phyloP scores from a whole-genome alignment of 1,139 yeast genomes.

The Kluyveromyces sp. region DNA sequence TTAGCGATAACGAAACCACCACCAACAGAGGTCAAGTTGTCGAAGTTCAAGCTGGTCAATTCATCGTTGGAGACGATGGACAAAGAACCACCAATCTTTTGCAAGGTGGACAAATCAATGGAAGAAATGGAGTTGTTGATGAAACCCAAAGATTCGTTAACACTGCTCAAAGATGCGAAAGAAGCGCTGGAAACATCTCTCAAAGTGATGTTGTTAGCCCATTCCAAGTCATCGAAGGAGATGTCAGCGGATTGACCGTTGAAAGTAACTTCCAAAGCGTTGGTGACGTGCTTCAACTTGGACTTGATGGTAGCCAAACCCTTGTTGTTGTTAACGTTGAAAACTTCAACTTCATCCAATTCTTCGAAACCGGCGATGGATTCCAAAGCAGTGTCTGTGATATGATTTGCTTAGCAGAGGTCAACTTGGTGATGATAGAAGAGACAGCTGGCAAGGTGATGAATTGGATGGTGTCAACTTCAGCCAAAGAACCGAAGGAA shows the following conservation, averaged over 20 bases:
- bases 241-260: slow-evolving; percentile 73
- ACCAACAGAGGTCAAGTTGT: slow-evolving; percentile 60
- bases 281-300: slow-evolving; percentile 66
- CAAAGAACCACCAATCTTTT: slow-evolving; percentile 70
- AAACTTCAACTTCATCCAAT: slow-evolving; percentile 60
- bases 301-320: slow-evolving; percentile 62
- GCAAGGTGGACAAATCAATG: slow-evolving; percentile 50
- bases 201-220: slow-evolving; percentile 84
- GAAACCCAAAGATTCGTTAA: slow-evolving; percentile 78
- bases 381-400: slow-evolving; percentile 81
- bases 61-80: slow-evolving; percentile 66
- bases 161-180: slow-evolving; percentile 56
- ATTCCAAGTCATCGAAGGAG: slow-evolving; percentile 56
- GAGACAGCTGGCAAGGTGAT: slow-evolving; percentile 78
- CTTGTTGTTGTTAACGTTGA: slow-evolving; percentile 86
- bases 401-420: slow-evolving; percentile 64
- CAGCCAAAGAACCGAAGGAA: slow-evolving; percentile 69
- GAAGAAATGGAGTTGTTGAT: slow-evolving; percentile 53
- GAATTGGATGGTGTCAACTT: slow-evolving; percentile 73
- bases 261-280: slow-evolving; percentile 68
- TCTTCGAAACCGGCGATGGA: slow-evolving; percentile 69
- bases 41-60: slow-evolving; percentile 62
- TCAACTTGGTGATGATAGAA: slow-evolving; percentile 63
- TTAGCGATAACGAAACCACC: slow-evolving; percentile 87
- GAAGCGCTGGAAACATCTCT: slow-evolving; percentile 69